A percentile compares a stretch with the other conserved stretches of the same genome.
Conservation (phyloP, 306 rosid genomes). For the Sophora flavescens region DNA sequence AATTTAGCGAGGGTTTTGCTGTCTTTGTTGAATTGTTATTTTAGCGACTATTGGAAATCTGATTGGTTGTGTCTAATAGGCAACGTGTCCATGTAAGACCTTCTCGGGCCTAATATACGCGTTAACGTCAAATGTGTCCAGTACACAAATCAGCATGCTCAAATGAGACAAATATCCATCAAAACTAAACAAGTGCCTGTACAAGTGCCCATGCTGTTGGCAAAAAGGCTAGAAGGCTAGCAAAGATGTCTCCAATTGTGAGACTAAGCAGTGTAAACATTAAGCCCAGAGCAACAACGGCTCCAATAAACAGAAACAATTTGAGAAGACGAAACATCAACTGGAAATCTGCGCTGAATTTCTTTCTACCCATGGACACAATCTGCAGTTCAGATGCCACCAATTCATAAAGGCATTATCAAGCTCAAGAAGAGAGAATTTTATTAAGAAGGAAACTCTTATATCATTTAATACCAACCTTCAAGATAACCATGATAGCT, state of each 20-base stretch:
- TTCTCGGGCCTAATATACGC: no score
- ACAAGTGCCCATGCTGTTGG: slow-evolving; percentile 97
- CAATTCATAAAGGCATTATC: slow-evolving; percentile 39
- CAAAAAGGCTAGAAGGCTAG: slow-evolving; percentile 85
- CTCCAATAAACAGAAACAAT: slow-evolving; percentile 77
- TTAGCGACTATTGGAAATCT: no score
- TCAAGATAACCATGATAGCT: slow-evolving; percentile 81
- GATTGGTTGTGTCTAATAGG: no score
- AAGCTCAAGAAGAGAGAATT: slow-evolving; percentile 31
- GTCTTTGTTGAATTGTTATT: no score
- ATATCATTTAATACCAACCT: slow-evolving; percentile 61
- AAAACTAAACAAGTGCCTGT: slow-evolving; percentile 57
- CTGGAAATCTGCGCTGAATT: slow-evolving; percentile 96
- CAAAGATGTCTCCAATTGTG: slow-evolving; percentile 83
- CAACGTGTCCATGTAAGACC: no score
- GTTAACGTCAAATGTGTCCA: neutral
- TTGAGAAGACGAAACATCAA: slow-evolving; percentile 95
- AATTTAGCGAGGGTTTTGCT: no score
- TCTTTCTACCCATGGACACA: slow-evolving; percentile 90
- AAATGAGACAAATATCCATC: slow-evolving; percentile 27
- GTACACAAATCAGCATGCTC: neutral
- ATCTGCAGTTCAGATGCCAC: slow-evolving; percentile 67
- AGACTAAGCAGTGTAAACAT: slow-evolving; percentile 76
- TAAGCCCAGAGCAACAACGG: slow-evolving; percentile 59
- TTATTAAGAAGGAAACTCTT: slow-evolving; percentile 27